Percentiles rank a stretch among this genome's conserved stretches.
Evolutionary conservation across 1,139 yeast species (phyloP).

Genomic region (Blastobotrys malaysiensis): DNA sequence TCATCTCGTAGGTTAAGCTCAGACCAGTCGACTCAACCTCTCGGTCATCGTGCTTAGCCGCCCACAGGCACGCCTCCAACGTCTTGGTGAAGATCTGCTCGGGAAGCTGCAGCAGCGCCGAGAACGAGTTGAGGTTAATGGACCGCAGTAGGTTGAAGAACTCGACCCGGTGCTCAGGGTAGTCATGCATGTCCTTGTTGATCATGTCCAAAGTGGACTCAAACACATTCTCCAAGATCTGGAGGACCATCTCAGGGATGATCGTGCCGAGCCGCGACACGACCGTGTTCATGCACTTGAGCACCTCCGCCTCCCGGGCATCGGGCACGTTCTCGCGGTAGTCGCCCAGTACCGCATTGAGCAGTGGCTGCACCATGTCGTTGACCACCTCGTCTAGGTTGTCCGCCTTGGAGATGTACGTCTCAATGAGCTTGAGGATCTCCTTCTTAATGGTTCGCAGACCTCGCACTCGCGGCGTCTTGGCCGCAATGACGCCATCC

Average conservation of each 20-base stretch:
- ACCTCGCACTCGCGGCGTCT: constrained; percentile 93
- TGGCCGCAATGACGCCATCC: constrained; percentile 84
- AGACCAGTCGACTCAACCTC: constrained; percentile 92
- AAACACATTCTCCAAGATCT: constrained; percentile 84
- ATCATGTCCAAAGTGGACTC: constrained; percentile 95
- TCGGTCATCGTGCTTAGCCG: constrained; percentile 92
- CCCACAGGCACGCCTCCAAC: constrained; percentile 95
- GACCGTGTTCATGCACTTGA: constrained; percentile 89
- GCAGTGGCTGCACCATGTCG: constrained; percentile 76
- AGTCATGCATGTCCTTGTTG: constrained; percentile 89
- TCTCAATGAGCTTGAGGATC: constrained; percentile 81
- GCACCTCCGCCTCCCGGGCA: constrained; percentile 96
- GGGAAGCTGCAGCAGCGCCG: constrained; percentile 80
- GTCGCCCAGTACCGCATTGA: constrained; percentile 84
- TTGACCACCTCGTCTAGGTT: constrained; percentile 81
- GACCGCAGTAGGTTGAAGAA: constrained; percentile 85
- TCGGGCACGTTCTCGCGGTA: constrained; percentile 86
- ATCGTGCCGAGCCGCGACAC: constrained; percentile 80
- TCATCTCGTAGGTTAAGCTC: constrained; percentile 70
- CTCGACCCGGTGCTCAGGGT: constrained; percentile 96
- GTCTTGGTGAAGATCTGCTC: constrained; percentile 89
- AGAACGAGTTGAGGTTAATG: constrained; percentile 78
- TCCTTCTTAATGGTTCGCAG: constrained; percentile 95
- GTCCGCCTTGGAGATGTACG: constrained; percentile 81
- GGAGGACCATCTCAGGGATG: constrained; percentile 86